Evolutionary conservation across 345 rosid species (phyloP), one percentile per base, ranked within the genome.

Genomic region (Carallia pectinifolia): DNA sequence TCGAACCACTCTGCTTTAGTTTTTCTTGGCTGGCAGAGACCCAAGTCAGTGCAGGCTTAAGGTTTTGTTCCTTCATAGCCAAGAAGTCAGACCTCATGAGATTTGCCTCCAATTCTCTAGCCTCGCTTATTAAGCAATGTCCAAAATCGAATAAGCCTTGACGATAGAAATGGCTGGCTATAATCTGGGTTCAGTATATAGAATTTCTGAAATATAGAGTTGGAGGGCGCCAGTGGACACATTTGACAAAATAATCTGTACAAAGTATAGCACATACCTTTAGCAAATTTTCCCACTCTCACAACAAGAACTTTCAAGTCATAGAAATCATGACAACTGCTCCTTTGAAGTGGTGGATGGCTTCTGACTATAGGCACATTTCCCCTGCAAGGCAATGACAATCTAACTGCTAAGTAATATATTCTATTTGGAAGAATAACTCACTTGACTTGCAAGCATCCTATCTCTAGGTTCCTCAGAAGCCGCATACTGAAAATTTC

Each of bases 291-390:
- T 83, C 97, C 99, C 75, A 92, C 82, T 88, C 90, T 90, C 66
- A 94, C 89, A 59, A 94, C 89, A 59, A 90, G 91, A 85, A 91
- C 98, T 89, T 94, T 97, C 67, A 94, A 91, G 79, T 94, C 98
- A 75, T 94, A 92, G 62, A 82, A 88, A 85, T 90, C 97, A 48
- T 90, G 91, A 79, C 88, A 86, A 48, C 97, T 95, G 74, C 92
- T 92, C 70, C 76, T 90, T 76, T 89, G 90, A 78, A 94, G 83
- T 40, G 97, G 85, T 38, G 88, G 88, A 81, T 94, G 96, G 34
- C 80, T 72, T 85, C 76, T 86, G 69, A 92, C 83, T 84, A 87
- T 88, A 78, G 74, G 73, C 62, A 74, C 78, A 83, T 89, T 88
- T 80, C 99, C 92, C 85, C 58, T 81, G 56, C 68, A 47, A 53